Percentiles rank a stretch among this genome's conserved stretches.
These are phyloP conservation scores for Clonostachys solani DNA, from an alignment of 2,329 filamentous ascomycete species.

Conservation along the genomic window DNA sequence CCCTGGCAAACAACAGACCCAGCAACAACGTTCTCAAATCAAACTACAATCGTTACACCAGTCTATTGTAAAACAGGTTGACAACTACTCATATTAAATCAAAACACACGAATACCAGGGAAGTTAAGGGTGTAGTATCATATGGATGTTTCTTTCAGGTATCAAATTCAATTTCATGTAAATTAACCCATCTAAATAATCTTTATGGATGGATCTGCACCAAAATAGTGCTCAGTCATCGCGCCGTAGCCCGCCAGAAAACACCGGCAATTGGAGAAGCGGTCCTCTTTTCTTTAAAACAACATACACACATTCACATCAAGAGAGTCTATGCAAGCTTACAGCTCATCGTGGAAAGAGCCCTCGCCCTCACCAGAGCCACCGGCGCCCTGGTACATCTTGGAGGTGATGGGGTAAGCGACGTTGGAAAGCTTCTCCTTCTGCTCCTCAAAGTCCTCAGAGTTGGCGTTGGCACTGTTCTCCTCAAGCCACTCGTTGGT, in stretches of 20 bases:
- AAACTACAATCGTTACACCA: too few species aligned
- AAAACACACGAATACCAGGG: too few species aligned
- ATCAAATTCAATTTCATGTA: too few species aligned
- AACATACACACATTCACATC: background rate
- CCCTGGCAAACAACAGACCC: too few species aligned
- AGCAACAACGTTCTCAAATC: too few species aligned
- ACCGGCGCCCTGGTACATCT: constrained; percentile 75
- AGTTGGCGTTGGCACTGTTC: constrained; percentile 77
- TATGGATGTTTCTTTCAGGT: too few species aligned
- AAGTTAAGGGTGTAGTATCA: too few species aligned
- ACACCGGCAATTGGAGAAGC: background rate
- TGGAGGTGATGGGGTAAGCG: constrained; percentile 98
- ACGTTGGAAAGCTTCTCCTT: constrained; percentile 98
- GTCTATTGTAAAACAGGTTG: too few species aligned
- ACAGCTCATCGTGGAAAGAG: constrained; percentile 75
- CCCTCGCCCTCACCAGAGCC: constrained; percentile 61
- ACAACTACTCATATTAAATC: too few species aligned
- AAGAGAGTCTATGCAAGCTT: constrained; percentile 36
- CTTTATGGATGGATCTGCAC: too few species aligned
- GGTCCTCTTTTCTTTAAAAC: background rate
- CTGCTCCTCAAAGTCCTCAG: constrained; percentile 98
- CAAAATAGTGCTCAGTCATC: background rate
- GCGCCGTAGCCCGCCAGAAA: constrained; percentile 2
- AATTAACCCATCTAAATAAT: too few species aligned
- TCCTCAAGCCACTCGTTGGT: constrained; percentile 94